These are phyloP conservation scores for Stentor roeselii DNA, from an alignment of 73 alveolate genomes.

Conservation along the genomic window DNA sequence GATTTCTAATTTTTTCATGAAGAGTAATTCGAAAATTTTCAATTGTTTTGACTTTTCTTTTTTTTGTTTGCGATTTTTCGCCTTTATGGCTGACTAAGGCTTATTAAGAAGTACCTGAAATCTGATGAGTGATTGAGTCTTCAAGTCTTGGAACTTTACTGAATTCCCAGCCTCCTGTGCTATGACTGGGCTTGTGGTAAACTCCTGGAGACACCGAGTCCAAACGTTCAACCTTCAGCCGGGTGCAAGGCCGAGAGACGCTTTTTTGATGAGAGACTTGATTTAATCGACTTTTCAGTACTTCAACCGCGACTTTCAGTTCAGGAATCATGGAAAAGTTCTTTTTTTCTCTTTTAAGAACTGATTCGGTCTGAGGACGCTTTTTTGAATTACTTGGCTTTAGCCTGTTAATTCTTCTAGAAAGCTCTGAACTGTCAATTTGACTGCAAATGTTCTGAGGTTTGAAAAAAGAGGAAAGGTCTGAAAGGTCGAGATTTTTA, in stretches of 20 bases:
- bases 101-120: neutral
- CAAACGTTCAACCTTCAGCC: neutral
- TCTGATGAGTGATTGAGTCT: neutral
- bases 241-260: neutral
- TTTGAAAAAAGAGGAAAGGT: no score
- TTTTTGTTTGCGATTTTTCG: neutral
- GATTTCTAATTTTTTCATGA: neutral
- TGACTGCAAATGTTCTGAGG: neutral
- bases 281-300: neutral
- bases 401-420: neutral
- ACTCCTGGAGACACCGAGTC: neutral
- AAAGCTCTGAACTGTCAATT: neutral
- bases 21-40: no score
- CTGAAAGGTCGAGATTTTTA: no score
- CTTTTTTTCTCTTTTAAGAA: no score
- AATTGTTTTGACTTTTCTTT: neutral
- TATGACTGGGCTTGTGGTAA: neutral
- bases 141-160: neutral
- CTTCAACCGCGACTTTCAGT: neutral
- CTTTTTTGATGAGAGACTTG: neutral
- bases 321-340: neutral
- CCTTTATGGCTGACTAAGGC: neutral
- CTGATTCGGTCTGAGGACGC: neutral
- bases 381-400: neutral
- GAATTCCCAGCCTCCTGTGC: neutral